Conservation (phyloP, 495 filamentous ascomycete species). For the Penicillium subrubescens region DNA sequence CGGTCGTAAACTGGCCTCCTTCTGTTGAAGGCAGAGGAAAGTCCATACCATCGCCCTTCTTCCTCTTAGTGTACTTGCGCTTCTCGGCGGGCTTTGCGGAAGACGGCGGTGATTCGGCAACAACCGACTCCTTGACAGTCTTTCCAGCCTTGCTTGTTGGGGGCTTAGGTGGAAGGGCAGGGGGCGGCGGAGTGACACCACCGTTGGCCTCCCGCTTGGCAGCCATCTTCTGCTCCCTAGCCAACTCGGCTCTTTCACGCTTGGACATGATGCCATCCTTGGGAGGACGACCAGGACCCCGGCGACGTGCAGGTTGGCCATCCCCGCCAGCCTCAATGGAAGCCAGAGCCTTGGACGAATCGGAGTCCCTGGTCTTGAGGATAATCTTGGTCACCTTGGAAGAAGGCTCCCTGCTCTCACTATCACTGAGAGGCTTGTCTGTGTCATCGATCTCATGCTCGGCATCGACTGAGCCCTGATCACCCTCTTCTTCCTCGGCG, state of each 20-base stretch:
- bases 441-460: conserved; percentile 38
- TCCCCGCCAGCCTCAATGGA: conserved; percentile 38
- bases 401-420: conserved; percentile 36
- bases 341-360: conserved; percentile 28
- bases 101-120: conserved; percentile 51
- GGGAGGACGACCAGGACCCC: conserved; percentile 83
- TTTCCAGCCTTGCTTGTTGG: conserved; percentile 60
- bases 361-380: conserved; percentile 43
- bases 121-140: conserved; percentile 44
- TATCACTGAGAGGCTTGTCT: conserved; percentile 35
- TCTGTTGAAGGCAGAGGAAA: conserved; percentile 48
- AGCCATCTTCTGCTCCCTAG: conserved; percentile 60
- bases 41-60: conserved; percentile 58
- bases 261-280: conserved; percentile 95
- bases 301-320: conserved; percentile 62
- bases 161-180: conserved; percentile 4
- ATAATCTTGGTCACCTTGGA: conserved; percentile 40
- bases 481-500: conserved; percentile 42
- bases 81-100: conserved; percentile 62
- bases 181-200: conserved; percentile 47
- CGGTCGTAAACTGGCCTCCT: conserved; percentile 46
- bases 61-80: conserved; percentile 77
- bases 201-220: conserved; percentile 51
- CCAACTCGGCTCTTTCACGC: conserved; percentile 68
- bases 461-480: conserved; percentile 7